phyloP scores from a whole-genome alignment of 306 rosid genomes.

The Rosa chinensis region DNA sequence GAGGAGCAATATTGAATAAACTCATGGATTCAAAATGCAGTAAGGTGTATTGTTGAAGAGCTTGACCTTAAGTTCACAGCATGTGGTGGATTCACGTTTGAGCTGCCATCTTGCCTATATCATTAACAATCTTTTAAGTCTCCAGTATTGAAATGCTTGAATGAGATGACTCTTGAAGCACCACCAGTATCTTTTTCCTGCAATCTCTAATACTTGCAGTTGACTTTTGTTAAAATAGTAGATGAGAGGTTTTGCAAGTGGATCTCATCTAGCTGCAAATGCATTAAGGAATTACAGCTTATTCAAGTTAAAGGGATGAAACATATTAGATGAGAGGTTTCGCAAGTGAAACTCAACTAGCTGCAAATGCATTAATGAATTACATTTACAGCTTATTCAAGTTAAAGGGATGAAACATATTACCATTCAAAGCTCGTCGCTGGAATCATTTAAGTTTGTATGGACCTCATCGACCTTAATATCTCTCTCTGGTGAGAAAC shows the following conservation, averaged over 20 bases:
- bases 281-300: background rate
- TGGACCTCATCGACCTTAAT: background rate
- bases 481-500: background rate
- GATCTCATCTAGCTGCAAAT: conserved; percentile 2
- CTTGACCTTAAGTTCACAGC: background rate
- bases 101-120: background rate
- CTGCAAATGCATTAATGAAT: background rate
- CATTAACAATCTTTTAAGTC: background rate
- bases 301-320: background rate
- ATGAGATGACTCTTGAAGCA: background rate
- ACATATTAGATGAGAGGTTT: background rate
- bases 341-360: background rate
- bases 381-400: background rate
- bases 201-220: background rate
- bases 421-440: background rate
- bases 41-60: background rate
- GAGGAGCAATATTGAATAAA: background rate
- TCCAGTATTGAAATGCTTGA: background rate
- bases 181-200: background rate
- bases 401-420: background rate
- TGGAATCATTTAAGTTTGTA: background rate
- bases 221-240: background rate
- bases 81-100: background rate
- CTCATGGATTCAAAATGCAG: background rate
- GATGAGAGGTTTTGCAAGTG: background rate